Conservation (phyloP, 768 basidiomycete species). For the Holtermanniella nyarrowii region DNA sequence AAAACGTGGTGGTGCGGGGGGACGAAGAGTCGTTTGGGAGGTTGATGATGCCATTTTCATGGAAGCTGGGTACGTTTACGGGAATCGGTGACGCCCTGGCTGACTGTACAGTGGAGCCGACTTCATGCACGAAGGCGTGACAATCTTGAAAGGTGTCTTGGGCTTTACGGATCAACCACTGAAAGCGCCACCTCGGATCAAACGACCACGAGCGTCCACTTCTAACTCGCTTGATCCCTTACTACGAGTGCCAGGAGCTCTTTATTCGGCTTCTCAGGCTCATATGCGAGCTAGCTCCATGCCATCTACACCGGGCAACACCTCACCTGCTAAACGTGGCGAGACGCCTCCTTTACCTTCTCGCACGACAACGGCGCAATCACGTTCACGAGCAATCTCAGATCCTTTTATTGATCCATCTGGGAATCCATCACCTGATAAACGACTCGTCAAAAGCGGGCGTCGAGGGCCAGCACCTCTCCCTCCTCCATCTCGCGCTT, state of each 20-base stretch:
- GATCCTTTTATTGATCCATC: slow-evolving; percentile 28
- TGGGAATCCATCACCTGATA: neutral
- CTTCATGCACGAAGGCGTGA: slow-evolving; percentile 85
- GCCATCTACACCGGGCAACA: neutral
- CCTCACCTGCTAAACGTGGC: neutral
- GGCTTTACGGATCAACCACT: slow-evolving; percentile 60
- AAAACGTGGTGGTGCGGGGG: slow-evolving; percentile 68
- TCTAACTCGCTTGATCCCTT: neutral
- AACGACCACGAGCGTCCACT: slow-evolving; percentile 4
- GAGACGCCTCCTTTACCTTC: neutral
- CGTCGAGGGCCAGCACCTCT: slow-evolving; percentile 23
- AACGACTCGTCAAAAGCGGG: neutral
- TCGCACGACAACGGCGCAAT: neutral
- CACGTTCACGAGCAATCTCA: slow-evolving; percentile 15
- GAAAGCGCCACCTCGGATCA: slow-evolving; percentile 29
- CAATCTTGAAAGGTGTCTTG: slow-evolving; percentile 75
- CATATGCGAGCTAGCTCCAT: neutral
- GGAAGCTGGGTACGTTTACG: slow-evolving; percentile 69
- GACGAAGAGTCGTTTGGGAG: slow-evolving; percentile 69
- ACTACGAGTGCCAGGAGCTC: neutral
- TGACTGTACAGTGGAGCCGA: slow-evolving; percentile 62
- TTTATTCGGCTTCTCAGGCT: neutral
- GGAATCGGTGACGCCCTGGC: slow-evolving; percentile 15
- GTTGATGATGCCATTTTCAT: slow-evolving; percentile 89
- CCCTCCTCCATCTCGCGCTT: slow-evolving; percentile 13